These are phyloP conservation scores for Actinomucor elegans DNA, from an alignment of 371 early-diverging fungal species.

Conservation along the genomic window DNA sequence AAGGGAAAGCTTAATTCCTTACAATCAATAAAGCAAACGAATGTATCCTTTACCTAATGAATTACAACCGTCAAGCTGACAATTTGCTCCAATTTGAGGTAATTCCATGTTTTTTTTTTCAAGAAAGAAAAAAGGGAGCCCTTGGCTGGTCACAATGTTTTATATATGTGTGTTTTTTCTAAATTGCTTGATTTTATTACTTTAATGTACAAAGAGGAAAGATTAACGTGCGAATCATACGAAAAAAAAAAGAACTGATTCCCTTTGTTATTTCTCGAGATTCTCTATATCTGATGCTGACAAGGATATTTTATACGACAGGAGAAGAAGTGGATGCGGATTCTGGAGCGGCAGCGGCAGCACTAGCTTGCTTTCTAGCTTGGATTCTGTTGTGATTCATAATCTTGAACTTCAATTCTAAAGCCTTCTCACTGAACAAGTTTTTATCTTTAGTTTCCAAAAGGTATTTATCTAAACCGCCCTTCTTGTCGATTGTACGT, in stretches of 20 bases:
- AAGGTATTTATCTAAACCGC: constrained; percentile 80
- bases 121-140: not conserved
- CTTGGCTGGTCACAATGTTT: not conserved
- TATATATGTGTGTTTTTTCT: not conserved
- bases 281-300: no score
- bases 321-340: not conserved
- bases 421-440: constrained; percentile 55
- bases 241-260: not conserved
- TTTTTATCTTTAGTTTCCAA: constrained; percentile 70
- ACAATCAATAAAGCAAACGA: not conserved
- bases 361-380: constrained; percentile 5
- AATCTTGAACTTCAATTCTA: constrained; percentile 24
- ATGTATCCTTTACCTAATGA: constrained; percentile 20
- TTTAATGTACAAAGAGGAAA: constrained; percentile 1
- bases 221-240: no score
- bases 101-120: constrained; percentile 23
- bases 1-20: not conserved
- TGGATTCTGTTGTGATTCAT: constrained; percentile 8
- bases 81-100: constrained; percentile 36
- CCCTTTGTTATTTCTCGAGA: no score
- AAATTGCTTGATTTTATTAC: not conserved
- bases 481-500: constrained; percentile 85
- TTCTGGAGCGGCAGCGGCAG: not conserved
- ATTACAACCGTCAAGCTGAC: constrained; percentile 22
- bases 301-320: not conserved